phyloP scores from a whole-genome alignment of 192 early-diverging fungal genomes.

The Powellomyces hirtus region DNA sequence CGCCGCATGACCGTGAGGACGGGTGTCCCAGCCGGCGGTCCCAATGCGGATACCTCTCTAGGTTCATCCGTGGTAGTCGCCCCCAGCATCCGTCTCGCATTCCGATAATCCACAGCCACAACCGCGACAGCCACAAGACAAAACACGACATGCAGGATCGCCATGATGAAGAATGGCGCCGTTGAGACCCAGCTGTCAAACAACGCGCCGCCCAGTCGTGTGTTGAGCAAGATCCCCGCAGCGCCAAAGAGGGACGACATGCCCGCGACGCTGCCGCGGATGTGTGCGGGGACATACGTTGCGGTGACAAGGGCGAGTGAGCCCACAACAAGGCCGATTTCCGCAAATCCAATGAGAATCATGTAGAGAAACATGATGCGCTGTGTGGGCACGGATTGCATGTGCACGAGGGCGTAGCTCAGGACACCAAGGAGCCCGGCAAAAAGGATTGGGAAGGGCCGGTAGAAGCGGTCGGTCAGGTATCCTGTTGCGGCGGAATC shows the following conservation, averaged over 20 bases:
- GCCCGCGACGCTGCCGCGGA: slow-evolving; percentile 64
- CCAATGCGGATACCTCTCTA: too few relatives aligned
- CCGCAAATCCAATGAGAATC: slow-evolving; percentile 51
- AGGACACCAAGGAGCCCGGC: slow-evolving; percentile 49
- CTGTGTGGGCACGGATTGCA: slow-evolving; percentile 44
- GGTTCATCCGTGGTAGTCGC: too few relatives aligned
- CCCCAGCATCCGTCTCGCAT: not conserved
- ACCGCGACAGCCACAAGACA: slow-evolving; percentile 16
- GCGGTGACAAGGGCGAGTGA: slow-evolving; percentile 63
- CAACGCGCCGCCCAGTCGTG: slow-evolving; percentile 60
- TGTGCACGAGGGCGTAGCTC: slow-evolving; percentile 54
- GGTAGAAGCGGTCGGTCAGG: slow-evolving; percentile 35
- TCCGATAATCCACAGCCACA: not conserved
- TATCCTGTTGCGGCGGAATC: slow-evolving; percentile 12
- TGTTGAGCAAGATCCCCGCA: slow-evolving; percentile 61
- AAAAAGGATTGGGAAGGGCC: slow-evolving; percentile 34
- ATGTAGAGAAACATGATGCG: slow-evolving; percentile 38
- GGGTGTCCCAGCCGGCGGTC: too few relatives aligned
- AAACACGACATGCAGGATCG: slow-evolving; percentile 27
- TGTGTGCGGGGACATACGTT: slow-evolving; percentile 34
- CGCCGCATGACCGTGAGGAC: too few relatives aligned
- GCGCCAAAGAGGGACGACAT: slow-evolving; percentile 63
- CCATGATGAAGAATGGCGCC: slow-evolving; percentile 47
- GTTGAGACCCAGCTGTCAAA: slow-evolving; percentile 47
- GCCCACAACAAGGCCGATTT: slow-evolving; percentile 68